These are phyloP conservation scores for Alnus rubra DNA, from an alignment of 306 rosid genomes.

Conservation along the genomic window DNA sequence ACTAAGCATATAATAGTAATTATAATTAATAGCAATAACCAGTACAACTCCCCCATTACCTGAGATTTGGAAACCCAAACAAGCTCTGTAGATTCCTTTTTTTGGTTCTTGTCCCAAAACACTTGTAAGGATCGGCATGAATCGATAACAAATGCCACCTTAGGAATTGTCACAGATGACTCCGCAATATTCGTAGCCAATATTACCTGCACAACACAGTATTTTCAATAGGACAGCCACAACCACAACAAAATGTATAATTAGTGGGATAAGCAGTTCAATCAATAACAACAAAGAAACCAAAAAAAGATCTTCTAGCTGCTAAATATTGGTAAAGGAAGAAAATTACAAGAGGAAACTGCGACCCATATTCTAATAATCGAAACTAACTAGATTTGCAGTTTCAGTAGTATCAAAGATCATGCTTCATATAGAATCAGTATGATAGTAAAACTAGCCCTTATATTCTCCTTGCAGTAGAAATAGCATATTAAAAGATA, in stretches of 20 bases:
- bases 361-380: neutral
- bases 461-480: neutral
- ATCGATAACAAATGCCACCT: constrained; percentile 89
- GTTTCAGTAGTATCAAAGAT: neutral
- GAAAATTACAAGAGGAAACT: neutral
- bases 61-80: constrained; percentile 94
- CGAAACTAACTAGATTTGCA: constrained; percentile 1
- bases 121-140: constrained; percentile 90
- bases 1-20: constrained; percentile 9
- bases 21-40: constrained; percentile 16
- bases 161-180: constrained; percentile 92
- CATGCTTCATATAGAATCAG: constrained; percentile 7
- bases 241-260: constrained; percentile 13
- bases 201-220: constrained; percentile 57
- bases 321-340: neutral
- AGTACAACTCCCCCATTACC: constrained; percentile 45
- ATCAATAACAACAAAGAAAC: neutral
- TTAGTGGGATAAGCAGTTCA: neutral
- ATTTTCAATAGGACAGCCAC: constrained; percentile 20
- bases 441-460: neutral
- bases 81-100: constrained; percentile 60
- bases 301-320: neutral
- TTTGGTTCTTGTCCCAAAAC: constrained; percentile 56
- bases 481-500: neutral
- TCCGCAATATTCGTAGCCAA: constrained; percentile 93